Percentiles rank a stretch among this genome's conserved stretches.
Evolutionary conservation across 2,329 filamentous ascomycete genomes (phyloP).

Genomic region (Mycosphaerelloides madeirae): DNA sequence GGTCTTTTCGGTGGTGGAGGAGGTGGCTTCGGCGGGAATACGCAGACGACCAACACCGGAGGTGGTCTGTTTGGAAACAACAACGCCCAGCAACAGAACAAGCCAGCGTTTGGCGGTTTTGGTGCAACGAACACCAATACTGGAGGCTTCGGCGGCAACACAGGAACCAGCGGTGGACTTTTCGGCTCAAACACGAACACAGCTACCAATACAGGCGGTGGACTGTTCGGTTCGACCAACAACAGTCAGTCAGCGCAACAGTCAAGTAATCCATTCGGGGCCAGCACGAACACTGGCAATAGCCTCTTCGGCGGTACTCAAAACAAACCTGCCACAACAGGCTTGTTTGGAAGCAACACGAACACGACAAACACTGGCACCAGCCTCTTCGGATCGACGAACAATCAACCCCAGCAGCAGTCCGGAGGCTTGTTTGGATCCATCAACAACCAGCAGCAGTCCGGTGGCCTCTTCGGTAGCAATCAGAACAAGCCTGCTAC

Average conservation of each 20-base stretch:
- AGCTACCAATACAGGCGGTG: slow-evolving; percentile 19
- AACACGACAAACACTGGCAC: slow-evolving; percentile 18
- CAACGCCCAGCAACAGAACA: slow-evolving; percentile 32
- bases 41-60: slow-evolving; percentile 30
- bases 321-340: slow-evolving; percentile 25
- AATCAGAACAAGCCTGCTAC: slow-evolving; percentile 33
- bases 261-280: slow-evolving; percentile 35
- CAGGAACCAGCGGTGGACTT: slow-evolving; percentile 17
- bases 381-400: slow-evolving; percentile 22
- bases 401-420: slow-evolving; percentile 20
- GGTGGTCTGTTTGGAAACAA: slow-evolving; percentile 34
- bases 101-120: slow-evolving; percentile 24
- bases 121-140: slow-evolving; percentile 12
- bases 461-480: slow-evolving; percentile 31
- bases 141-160: slow-evolving; percentile 36
- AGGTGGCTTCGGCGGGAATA: slow-evolving; percentile 41
- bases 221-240: slow-evolving; percentile 17
- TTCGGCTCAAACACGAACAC: slow-evolving; percentile 23
- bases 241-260: slow-evolving; percentile 22
- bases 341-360: slow-evolving; percentile 27
- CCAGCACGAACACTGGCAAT: slow-evolving; percentile 32
- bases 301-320: slow-evolving; percentile 37
- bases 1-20: slow-evolving; percentile 27
- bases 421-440: slow-evolving; percentile 38
- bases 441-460: slow-evolving; percentile 28